phyloP scores from a whole-genome alignment of 2,329 filamentous ascomycete genomes.

The Fusarium metavorans region DNA sequence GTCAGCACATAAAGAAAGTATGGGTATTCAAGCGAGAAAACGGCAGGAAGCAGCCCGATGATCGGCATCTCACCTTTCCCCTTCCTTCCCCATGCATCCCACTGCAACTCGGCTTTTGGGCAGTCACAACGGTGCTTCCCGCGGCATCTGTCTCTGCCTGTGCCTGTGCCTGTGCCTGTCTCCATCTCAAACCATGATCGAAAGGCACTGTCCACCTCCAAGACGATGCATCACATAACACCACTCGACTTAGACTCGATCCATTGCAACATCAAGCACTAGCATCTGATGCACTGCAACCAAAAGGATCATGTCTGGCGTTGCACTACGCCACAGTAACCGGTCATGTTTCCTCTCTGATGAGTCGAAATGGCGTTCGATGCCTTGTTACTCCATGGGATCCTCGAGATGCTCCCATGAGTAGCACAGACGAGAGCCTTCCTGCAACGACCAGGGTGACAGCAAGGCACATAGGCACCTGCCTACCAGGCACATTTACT shows the following conservation, averaged over 20 bases:
- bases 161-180: not conserved
- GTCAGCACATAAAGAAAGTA: not conserved
- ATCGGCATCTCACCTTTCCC: conserved; percentile 32
- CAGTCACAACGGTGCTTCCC: not conserved
- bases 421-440: conserved; percentile 5
- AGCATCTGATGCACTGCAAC: not conserved
- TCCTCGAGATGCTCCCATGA: conserved; percentile 3
- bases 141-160: not conserved
- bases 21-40: conserved; percentile 7
- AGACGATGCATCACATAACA: not conserved
- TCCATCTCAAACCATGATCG: not conserved
- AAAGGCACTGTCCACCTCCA: conserved; percentile 2
- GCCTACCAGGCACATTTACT: not conserved
- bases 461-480: conserved; percentile 3
- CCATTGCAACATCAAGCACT: not conserved
- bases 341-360: not conserved
- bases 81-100: conserved; percentile 19
- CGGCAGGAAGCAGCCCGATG: conserved; percentile 25
- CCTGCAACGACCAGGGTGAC: conserved; percentile 12
- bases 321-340: not conserved
- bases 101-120: not conserved
- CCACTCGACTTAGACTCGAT: not conserved
- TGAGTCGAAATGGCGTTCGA: not conserved
- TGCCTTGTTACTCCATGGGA: not conserved
- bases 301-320: not conserved